Evolutionary conservation across 2,329 filamentous ascomycete genomes (phyloP), one percentile per base, ranked within the genome.

Genomic region (Pyrenophora graminea): DNA sequence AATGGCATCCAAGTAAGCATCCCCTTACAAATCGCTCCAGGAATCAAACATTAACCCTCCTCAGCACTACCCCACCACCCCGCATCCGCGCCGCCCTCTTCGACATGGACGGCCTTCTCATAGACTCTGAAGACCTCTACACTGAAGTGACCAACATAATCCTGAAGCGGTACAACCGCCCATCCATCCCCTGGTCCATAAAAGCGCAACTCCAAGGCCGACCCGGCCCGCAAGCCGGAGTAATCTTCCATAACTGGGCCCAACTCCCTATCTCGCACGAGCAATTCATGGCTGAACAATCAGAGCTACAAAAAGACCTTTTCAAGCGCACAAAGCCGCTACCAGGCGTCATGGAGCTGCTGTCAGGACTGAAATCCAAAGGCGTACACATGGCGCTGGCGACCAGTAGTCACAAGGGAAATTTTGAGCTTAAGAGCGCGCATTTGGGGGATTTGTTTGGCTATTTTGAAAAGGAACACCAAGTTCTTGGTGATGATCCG

Each of bases 71-170:
- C 53, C 58, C 63, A 48, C 64, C 70, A 86, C 91, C 73, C 88
- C 90, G 17, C 85, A 82, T 97, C 52, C 84, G 91, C 63, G 94
- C 93, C 62, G 97, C 92, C 75, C 86, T 99, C 59, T 97, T 99
- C 74, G 94, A 99, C 79, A 97, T 97, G 92, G 94, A 99, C 75
- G 94, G 94, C 54, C 87, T 99, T 31, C 84, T 99, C 17, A 89
- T 99, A 70, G 87, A 97, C 75, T 91, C 90, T 30, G 94, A 97
- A 79, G 94, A 97, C 69, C 79, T 85, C 51, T 97, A 97, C 79
- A 94, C 91, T 0, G 71, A 83, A 21, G 88, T 89, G 74, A 88
- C 91, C 55, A 97, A 99, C 76, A 79, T 85, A 19, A 83, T 97
- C 32, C 86, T 99, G 33, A 79, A 81, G 49, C 85, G 88, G 68